Base-by-base conservation (phyloP, 2,329 filamentous ascomycete genomes). In the Purpureocillium lavendulum region DNA sequence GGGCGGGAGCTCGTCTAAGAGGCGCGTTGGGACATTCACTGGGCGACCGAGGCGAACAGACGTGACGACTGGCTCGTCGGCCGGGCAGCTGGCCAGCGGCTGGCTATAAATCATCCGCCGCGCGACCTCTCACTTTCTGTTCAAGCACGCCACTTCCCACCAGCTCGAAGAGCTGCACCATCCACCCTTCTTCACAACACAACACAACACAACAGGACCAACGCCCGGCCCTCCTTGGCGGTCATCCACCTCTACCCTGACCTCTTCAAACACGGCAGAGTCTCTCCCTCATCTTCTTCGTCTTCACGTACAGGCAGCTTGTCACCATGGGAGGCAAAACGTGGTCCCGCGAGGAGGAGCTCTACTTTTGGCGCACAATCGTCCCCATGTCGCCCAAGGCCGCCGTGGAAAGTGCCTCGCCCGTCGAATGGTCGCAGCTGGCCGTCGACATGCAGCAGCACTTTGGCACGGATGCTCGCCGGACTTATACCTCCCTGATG, bases 271-370 rank as follows among this genome's bases (percentile, higher is more conserved):
- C 21, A 26, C n/a, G n/a, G n/a, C n/a, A n/a, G n/a, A n/a, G n/a
- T n/a, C n/a, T n/a, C n/a, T n/a, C n/a, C n/a, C n/a, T 15, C 21
- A 32, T 26, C 24, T 32, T 35, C 30, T 13, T 36, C 36, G 31
- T 17, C 28, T 7, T 13, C 30, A 7, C 11, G 12, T 6, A 4
- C n/a, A 11, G 6, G 29, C 13, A 30, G n/a, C 13, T 9, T 12
- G 24, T 15, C 35, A 61, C 18, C 17, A 73, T 76, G 71, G 70
- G 66, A 5, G 71, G 70, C 17, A 73, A 66, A 44, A 55, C 65
- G 5, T 77, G 73, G 73, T 64, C 67, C 0, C 41, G 41, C 0
- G 52, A 61, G 1, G 73, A 77, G 44, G 73, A 77, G 52, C 40
- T 48, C 1, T 54, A 65, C 45, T 75, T 74, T 49, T 77, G 72